phyloP scores from a whole-genome alignment of 768 basidiomycete genomes.

The Termitomyces sp. region DNA sequence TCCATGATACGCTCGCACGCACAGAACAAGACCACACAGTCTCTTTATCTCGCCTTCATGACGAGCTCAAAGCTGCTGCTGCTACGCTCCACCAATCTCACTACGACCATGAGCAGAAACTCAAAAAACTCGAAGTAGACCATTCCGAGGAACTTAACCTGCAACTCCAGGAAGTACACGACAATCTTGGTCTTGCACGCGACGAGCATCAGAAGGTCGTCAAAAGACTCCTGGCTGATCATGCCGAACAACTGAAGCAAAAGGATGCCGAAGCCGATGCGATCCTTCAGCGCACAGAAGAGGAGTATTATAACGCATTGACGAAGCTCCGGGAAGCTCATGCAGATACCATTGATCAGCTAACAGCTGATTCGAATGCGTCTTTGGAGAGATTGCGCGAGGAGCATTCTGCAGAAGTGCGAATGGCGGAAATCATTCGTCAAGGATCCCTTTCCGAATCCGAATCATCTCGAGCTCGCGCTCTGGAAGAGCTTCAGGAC shows the following conservation, averaged over 20 bases:
- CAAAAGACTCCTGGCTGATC: slow-evolving; percentile 42
- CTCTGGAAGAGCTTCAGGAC: slow-evolving; percentile 62
- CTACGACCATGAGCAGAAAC: slow-evolving; percentile 53
- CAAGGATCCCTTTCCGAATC: slow-evolving; percentile 74
- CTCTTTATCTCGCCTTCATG: slow-evolving; percentile 29
- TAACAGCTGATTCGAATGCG: slow-evolving; percentile 53
- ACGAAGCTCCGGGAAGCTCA: slow-evolving; percentile 75
- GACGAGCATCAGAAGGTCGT: slow-evolving; percentile 52
- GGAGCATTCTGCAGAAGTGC: slow-evolving; percentile 70
- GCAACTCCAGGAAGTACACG: slow-evolving; percentile 50
- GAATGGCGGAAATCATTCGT: slow-evolving; percentile 68
- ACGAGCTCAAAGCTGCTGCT: slow-evolving; percentile 39
- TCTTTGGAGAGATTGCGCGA: slow-evolving; percentile 66
- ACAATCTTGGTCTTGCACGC: slow-evolving; percentile 37
- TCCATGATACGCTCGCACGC: slow-evolving; percentile 38
- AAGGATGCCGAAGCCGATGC: slow-evolving; percentile 55
- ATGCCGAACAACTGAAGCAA: slow-evolving; percentile 49
- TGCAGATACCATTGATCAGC: slow-evolving; percentile 54
- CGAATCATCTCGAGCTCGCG: slow-evolving; percentile 55
- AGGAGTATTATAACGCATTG: slow-evolving; percentile 77
- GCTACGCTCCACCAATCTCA: slow-evolving; percentile 39
- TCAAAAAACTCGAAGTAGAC: slow-evolving; percentile 50
- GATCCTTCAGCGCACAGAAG: slow-evolving; percentile 62
- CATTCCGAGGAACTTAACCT: slow-evolving; percentile 49
- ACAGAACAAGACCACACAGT: slow-evolving; percentile 46